Percentiles rank a stretch among this genome's conserved stretches.
phyloP scores from a whole-genome alignment of 257 asterid genomes.

The Paulownia fortunei region DNA sequence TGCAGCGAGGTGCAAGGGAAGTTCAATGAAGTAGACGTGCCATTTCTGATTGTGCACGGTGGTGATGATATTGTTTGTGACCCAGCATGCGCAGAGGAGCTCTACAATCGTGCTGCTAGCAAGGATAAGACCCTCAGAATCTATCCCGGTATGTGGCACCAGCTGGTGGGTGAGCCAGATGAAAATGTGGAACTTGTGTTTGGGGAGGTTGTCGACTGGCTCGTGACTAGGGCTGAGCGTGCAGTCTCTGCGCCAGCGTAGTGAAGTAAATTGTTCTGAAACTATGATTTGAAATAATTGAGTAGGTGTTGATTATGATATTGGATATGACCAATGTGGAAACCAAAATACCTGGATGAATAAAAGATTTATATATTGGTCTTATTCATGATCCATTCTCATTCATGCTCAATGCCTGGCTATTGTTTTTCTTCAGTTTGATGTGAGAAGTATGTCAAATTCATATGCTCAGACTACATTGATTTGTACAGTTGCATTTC shows the following conservation, averaged over 20 bases:
- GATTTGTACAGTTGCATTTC: no score
- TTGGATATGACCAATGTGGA: neutral
- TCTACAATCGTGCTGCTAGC: conserved; percentile 41
- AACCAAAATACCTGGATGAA: neutral
- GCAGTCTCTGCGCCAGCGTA: neutral
- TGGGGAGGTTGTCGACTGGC: conserved; percentile 63
- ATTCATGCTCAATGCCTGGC: neutral
- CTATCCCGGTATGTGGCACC: conserved; percentile 65
- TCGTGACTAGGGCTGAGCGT: conserved; percentile 33
- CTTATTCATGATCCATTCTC: neutral
- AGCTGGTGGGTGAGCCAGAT: conserved; percentile 59
- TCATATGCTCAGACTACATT: no score
- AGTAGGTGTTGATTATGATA: neutral
- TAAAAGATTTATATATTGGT: neutral
- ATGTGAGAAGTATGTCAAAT: no score
- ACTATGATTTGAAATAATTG: neutral
- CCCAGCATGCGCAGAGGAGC: conserved; percentile 51
- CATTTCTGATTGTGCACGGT: conserved; percentile 63
- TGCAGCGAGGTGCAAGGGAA: conserved; percentile 60
- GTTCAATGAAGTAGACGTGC: conserved; percentile 51
- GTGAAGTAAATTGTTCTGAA: neutral
- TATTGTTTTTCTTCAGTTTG: neutral
- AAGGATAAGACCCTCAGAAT: conserved; percentile 57
- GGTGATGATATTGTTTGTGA: conserved; percentile 44
- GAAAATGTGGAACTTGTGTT: conserved; percentile 67